Evolutionary conservation across 2,329 filamentous ascomycete species (phyloP).

Genomic region (Xylogone sp.): DNA sequence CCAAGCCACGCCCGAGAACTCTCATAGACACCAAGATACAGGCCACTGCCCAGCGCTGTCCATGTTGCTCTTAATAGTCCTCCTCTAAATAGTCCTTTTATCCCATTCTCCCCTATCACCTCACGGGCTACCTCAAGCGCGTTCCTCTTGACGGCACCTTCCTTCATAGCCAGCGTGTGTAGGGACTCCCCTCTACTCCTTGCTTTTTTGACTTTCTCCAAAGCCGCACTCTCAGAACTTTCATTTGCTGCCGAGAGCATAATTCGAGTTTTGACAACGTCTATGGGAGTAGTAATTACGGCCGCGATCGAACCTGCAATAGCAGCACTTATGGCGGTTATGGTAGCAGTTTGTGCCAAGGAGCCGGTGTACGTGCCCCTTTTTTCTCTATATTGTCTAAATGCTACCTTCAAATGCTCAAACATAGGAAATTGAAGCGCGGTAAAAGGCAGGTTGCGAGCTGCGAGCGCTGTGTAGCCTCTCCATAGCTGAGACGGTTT

Average conservation of each 20-base stretch:
- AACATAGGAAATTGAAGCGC: slow-evolving; percentile 87
- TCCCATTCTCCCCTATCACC: slow-evolving; percentile 63
- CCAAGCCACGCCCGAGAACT: slow-evolving; percentile 64
- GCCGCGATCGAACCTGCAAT: slow-evolving; percentile 71
- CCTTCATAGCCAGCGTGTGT: slow-evolving; percentile 21
- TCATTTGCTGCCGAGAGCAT: slow-evolving; percentile 62
- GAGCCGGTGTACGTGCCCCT: slow-evolving; percentile 18
- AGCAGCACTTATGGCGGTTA: slow-evolving; percentile 73
- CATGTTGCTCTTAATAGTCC: slow-evolving; percentile 69
- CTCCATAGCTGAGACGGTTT: slow-evolving; percentile 53
- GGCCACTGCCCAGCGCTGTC: slow-evolving; percentile 77
- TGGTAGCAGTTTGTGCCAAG: slow-evolving; percentile 62
- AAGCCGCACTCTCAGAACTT: slow-evolving; percentile 24
- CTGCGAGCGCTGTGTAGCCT: slow-evolving; percentile 78
- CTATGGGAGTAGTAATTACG: slow-evolving; percentile 80
- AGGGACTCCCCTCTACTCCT: slow-evolving; percentile 22
- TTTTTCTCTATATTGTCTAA: slow-evolving; percentile 42
- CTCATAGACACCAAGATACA: slow-evolving; percentile 87
- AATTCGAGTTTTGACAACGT: slow-evolving; percentile 85
- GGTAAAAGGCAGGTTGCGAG: slow-evolving; percentile 82
- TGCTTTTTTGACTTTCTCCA: slow-evolving; percentile 17
- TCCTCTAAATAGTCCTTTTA: slow-evolving; percentile 74
- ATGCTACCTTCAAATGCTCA: slow-evolving; percentile 59
- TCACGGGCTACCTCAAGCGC: slow-evolving; percentile 59
- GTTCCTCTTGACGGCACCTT: slow-evolving; percentile 33